phyloP scores from a whole-genome alignment of 805 yeast species.

The Clavispora vitiphila region DNA sequence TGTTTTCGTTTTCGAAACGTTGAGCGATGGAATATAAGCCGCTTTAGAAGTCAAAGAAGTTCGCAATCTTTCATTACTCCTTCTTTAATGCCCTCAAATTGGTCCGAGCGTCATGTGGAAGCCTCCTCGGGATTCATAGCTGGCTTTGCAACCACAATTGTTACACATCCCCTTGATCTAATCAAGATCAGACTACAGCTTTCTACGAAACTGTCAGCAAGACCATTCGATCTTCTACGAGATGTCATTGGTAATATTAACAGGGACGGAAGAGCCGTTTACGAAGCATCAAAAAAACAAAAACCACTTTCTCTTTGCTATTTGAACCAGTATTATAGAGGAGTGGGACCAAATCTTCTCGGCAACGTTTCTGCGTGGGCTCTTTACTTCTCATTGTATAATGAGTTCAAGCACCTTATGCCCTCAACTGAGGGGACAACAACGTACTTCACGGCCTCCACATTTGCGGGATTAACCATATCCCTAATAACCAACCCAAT shows the following conservation, averaged over 20 bases:
- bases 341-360: constrained; percentile 69
- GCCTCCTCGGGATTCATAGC: constrained; percentile 70
- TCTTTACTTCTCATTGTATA: constrained; percentile 74
- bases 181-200: constrained; percentile 80
- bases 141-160: constrained; percentile 72
- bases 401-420: constrained; percentile 43
- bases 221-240: constrained; percentile 18
- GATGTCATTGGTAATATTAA: constrained; percentile 13
- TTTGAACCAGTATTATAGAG: constrained; percentile 50
- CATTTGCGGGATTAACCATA: constrained; percentile 68
- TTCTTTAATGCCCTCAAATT: neutral
- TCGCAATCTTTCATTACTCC: constrained; percentile 2
- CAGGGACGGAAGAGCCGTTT: neutral
- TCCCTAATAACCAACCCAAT: constrained; percentile 82
- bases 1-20: no score
- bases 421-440: constrained; percentile 15
- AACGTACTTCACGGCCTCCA: constrained; percentile 31
- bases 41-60: neutral
- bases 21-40: neutral
- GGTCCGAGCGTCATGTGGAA: constrained; percentile 42
- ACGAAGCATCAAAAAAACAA: constrained; percentile 2
- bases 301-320: constrained; percentile 2
- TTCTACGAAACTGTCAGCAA: constrained; percentile 16
- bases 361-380: constrained; percentile 93
- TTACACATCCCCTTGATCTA: constrained; percentile 87